Percentiles rank a stretch among this genome's conserved stretches.
Evolutionary conservation across 257 asterid genomes (phyloP).

Genomic region (Nicotiana attenuata): DNA sequence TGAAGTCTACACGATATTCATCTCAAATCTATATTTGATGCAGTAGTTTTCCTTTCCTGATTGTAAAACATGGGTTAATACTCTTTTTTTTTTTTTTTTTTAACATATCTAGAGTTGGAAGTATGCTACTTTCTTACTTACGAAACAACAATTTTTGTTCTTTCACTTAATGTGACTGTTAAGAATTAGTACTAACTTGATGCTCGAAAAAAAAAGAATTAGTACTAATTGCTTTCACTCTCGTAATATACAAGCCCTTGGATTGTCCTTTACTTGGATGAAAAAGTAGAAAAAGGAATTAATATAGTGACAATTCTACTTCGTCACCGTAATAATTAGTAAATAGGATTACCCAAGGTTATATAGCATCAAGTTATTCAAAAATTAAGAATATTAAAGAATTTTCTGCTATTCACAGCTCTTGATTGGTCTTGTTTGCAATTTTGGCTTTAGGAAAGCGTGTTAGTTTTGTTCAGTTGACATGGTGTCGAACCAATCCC

Average conservation of each 20-base stretch:
- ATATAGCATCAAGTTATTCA: background rate
- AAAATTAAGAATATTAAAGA: background rate
- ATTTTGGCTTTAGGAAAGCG: background rate
- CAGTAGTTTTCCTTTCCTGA: constrained; percentile 2
- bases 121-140: background rate
- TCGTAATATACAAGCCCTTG: no score
- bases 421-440: background rate
- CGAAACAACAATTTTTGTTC: no score
- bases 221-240: no score
- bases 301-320: no score
- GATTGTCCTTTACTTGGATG: no score
- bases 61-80: background rate
- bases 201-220: no score
- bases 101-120: background rate
- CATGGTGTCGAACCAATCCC: background rate
- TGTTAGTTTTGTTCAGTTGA: background rate
- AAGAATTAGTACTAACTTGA: no score
- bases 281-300: no score
- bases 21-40: background rate
- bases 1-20: background rate
- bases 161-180: no score
- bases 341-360: no score
- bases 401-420: background rate
- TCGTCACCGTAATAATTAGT: no score
- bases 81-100: background rate